Conservation (phyloP, 176 grass and related monocot genomes). For the Puccinellia tenuiflora region DNA sequence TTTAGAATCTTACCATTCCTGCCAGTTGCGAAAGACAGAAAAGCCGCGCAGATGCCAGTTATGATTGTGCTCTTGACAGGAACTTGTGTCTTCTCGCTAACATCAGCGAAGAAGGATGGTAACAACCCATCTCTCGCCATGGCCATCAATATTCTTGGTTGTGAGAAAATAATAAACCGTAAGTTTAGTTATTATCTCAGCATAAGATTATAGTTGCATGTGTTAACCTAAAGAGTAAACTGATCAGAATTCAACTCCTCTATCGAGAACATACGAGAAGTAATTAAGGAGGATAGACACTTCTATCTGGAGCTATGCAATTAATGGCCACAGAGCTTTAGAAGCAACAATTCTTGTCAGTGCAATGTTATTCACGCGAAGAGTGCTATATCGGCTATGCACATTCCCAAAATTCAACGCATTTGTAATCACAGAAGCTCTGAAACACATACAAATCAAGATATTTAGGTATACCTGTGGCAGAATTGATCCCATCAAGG, state of each 20-base stretch:
- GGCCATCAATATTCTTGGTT: constrained; percentile 91
- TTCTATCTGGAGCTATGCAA: not conserved
- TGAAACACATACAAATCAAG: not conserved
- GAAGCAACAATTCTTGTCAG: not conserved
- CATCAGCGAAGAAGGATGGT: constrained; percentile 74
- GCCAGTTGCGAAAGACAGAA: constrained; percentile 74
- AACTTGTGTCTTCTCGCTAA: constrained; percentile 65
- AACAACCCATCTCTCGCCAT: constrained; percentile 78
- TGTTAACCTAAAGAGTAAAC: not conserved
- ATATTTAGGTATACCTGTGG: constrained; percentile 55
- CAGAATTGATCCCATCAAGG: constrained; percentile 73
- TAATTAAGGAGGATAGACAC: not conserved
- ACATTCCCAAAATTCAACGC: not conserved
- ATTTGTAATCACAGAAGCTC: not conserved
- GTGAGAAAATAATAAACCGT: constrained; percentile 1
- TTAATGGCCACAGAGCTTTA: no score
- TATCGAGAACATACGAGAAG: not conserved
- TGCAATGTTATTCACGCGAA: not conserved
- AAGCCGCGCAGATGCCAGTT: constrained; percentile 69
- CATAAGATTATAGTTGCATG: not conserved
- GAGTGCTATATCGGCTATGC: not conserved
- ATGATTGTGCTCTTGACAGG: constrained; percentile 82
- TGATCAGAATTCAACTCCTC: not conserved
- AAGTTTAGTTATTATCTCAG: not conserved
- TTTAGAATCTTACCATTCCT: constrained; percentile 61